Evolutionary conservation across 164 flowering plant species (phyloP), one percentile per base, ranked within the genome.

Genomic region (Cinnamomum chago): DNA sequence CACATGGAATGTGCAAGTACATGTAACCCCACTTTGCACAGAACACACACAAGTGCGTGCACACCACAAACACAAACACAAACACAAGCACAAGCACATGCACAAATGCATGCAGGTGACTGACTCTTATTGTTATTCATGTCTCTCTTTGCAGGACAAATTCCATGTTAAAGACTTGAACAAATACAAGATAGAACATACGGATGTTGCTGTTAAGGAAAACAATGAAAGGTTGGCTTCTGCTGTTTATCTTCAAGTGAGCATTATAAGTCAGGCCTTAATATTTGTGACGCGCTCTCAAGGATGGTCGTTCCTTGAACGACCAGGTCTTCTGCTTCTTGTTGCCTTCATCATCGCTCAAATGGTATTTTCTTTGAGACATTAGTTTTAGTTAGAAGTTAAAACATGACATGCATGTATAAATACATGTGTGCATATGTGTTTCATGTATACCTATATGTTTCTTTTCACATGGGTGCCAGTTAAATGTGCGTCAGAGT

Each of bases 271-370:
- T 75, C 94, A 90, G 81, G 92, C 90, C 28, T 75, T 90, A 25
- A 90, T 90, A 64, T 90, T 90, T 69, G 94, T 90, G 18, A 88
- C 92, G n/a, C 88, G 94, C 40, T 88, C 92, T 11, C 76, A 85
- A 71, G 78, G 92, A 14, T 88, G 90, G 94, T 90, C 94, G 2
- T 87, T 77, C 84, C 13, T 25, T 1, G 92, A 90, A 75, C 68
- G 92, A n/a, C 94, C 92, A 24, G 94, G 93, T 40, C 68, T 85
- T 66, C 81, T 90, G 55, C 90, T 90, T 30, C 74, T 82, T 22
- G n/a, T 50, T 70, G 94, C 94, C 72, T 90, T 90, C 77, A n/a
- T 87, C 67, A 74, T 87, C 67, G 94, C 94, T 73, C 92, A 90
- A 73, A 70, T 88, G 84, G 94, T 88, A 82, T 33, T 23, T 52